These are phyloP conservation scores for Candida gorgasii DNA, from an alignment of 805 yeast genomes.

Conservation along the genomic window DNA sequence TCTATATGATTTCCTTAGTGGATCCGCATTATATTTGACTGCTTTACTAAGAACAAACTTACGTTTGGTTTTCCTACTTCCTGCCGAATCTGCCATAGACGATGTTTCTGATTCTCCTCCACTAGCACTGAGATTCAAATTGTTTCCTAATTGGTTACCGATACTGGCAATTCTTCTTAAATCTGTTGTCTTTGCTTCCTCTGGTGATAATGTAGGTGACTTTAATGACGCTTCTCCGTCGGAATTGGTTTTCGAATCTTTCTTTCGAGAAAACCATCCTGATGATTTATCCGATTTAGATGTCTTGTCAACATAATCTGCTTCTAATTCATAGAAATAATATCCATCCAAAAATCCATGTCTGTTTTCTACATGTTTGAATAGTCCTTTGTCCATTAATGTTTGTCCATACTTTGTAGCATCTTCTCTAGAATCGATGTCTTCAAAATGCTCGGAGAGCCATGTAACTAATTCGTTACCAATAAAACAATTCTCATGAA, in stretches of 20 bases:
- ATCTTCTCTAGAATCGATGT: slow-evolving; percentile 77
- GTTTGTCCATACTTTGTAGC: slow-evolving; percentile 80
- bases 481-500: slow-evolving; percentile 73
- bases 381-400: slow-evolving; percentile 69
- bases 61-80: slow-evolving; percentile 24
- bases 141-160: slow-evolving; percentile 13
- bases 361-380: slow-evolving; percentile 78
- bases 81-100: slow-evolving; percentile 26
- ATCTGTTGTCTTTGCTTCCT: slow-evolving; percentile 19
- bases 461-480: slow-evolving; percentile 88
- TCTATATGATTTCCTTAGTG: slow-evolving; percentile 65
- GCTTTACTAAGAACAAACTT: slow-evolving; percentile 65
- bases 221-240: slow-evolving; percentile 25
- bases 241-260: slow-evolving; percentile 26
- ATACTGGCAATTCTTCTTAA: slow-evolving; percentile 22
- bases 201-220: slow-evolving; percentile 25
- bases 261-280: slow-evolving; percentile 37
- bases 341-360: slow-evolving; percentile 92
- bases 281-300: slow-evolving; percentile 20
- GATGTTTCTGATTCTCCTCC: slow-evolving; percentile 21
- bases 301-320: slow-evolving; percentile 48
- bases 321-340: slow-evolving; percentile 74
- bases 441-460: slow-evolving; percentile 77
- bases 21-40: slow-evolving; percentile 74
- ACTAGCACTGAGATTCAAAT: neutral